phyloP scores from a whole-genome alignment of 2,329 filamentous ascomycete genomes.

The Sporothrix luriei region DNA sequence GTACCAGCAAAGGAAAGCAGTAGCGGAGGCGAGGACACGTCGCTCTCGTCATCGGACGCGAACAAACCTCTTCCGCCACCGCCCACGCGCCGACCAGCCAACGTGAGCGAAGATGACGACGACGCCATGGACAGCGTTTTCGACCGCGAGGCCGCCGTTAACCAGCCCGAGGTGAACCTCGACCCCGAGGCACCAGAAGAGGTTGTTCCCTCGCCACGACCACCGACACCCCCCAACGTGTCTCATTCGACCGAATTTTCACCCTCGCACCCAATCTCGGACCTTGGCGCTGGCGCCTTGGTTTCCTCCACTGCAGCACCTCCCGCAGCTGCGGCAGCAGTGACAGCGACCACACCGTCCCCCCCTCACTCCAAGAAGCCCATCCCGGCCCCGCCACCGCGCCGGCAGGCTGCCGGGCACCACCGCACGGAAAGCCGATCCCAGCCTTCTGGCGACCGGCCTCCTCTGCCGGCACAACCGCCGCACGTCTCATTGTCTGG shows the following conservation, averaged over 20 bases:
- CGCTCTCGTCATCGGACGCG: slow-evolving; percentile 52
- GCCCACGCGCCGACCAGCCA: slow-evolving; percentile 50
- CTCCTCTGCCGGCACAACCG: slow-evolving; percentile 29
- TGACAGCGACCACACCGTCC: not conserved
- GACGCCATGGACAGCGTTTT: slow-evolving; percentile 54
- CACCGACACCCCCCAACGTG: slow-evolving; percentile 48
- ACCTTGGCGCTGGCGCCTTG: slow-evolving; percentile 22
- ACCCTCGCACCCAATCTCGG: slow-evolving; percentile 25
- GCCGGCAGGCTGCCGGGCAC: slow-evolving; percentile 51
- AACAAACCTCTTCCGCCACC: slow-evolving; percentile 66
- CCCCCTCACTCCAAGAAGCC: slow-evolving; percentile 29
- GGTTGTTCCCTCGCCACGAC: slow-evolving; percentile 38
- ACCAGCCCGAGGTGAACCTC: slow-evolving; percentile 50
- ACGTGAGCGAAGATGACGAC: slow-evolving; percentile 51
- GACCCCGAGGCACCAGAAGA: slow-evolving; percentile 34
- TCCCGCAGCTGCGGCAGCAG: not conserved
- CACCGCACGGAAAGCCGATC: slow-evolving; percentile 49
- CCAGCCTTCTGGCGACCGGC: slow-evolving; percentile 23
- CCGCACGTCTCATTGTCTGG: slow-evolving; percentile 41
- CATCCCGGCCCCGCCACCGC: slow-evolving; percentile 54
- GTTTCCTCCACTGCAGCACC: not conserved
- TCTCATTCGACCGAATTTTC: slow-evolving; percentile 40
- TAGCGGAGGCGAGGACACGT: slow-evolving; percentile 37
- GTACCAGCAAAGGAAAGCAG: slow-evolving; percentile 5
- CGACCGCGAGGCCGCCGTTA: slow-evolving; percentile 57